phyloP scores from a whole-genome alignment of 2,329 filamentous ascomycete genomes.

The Hansfordia pulvinata region DNA sequence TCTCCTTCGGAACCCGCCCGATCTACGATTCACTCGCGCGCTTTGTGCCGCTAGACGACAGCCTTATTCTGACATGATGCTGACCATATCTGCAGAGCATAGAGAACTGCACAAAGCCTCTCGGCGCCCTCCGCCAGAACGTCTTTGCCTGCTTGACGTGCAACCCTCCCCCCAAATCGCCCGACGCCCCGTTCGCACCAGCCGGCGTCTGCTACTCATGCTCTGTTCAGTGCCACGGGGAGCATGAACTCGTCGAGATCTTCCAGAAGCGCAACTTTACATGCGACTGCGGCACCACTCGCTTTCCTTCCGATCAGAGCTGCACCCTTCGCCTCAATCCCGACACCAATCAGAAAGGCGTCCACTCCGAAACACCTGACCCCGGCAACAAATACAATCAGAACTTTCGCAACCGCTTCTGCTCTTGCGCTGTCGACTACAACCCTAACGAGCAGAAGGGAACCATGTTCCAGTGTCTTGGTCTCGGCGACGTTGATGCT shows the following conservation, averaged over 20 bases:
- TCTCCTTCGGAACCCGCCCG: too few relatives aligned
- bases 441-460: slow-evolving; percentile 82
- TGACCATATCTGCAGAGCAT: slow-evolving; percentile 54
- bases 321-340: slow-evolving; percentile 66
- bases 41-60: background rate
- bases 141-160: slow-evolving; percentile 92
- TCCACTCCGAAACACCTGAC: slow-evolving; percentile 62
- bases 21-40: too few relatives aligned
- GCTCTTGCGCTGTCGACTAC: slow-evolving; percentile 78
- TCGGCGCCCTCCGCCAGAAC: slow-evolving; percentile 75
- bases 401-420: slow-evolving; percentile 89
- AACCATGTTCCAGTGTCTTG: slow-evolving; percentile 96
- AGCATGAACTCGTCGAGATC: slow-evolving; percentile 88
- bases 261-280: slow-evolving; percentile 93
- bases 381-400: slow-evolving; percentile 82
- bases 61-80: slow-evolving; percentile 2
- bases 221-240: slow-evolving; percentile 91
- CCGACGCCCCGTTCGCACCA: slow-evolving; percentile 49
- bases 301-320: slow-evolving; percentile 52
- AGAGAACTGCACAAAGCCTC: slow-evolving; percentile 79
- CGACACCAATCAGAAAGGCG: slow-evolving; percentile 62
- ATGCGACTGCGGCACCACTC: slow-evolving; percentile 88
- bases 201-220: slow-evolving; percentile 94
- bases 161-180: slow-evolving; percentile 59
- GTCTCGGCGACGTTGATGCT: slow-evolving; percentile 63